These are phyloP conservation scores for Fusarium pininemorale DNA, from an alignment of 2,329 filamentous ascomycete species.

Conservation along the genomic window DNA sequence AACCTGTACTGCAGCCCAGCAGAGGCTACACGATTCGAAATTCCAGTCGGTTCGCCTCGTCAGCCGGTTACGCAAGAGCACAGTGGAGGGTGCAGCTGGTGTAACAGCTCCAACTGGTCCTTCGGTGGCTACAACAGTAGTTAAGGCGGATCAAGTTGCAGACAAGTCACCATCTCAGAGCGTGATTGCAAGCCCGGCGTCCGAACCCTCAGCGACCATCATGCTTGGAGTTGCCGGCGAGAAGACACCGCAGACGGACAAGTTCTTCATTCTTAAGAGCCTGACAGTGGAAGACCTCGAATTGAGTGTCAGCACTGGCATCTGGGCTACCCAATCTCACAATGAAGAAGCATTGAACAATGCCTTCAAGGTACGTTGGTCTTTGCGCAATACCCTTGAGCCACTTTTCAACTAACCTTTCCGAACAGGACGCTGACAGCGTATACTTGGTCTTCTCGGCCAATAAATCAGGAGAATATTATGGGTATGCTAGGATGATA, in stretches of 20 bases:
- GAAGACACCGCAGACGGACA: slow-evolving; percentile 62
- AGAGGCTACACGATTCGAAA: slow-evolving; percentile 87
- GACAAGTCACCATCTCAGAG: slow-evolving; percentile 10
- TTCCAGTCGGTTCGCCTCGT: slow-evolving; percentile 89
- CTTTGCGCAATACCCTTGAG: not conserved
- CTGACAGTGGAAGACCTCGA: slow-evolving; percentile 91
- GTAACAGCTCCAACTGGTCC: slow-evolving; percentile 65
- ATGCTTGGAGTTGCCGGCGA: slow-evolving; percentile 13
- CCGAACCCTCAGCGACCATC: not conserved
- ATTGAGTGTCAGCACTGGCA: slow-evolving; percentile 83
- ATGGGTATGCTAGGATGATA: slow-evolving; percentile 90
- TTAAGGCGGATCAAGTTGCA: slow-evolving; percentile 16
- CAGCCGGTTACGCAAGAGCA: slow-evolving; percentile 76
- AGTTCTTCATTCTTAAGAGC: slow-evolving; percentile 93
- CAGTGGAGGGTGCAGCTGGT: slow-evolving; percentile 56
- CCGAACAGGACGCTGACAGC: slow-evolving; percentile 74
- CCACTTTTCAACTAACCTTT: not conserved
- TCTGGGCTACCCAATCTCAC: slow-evolving; percentile 95
- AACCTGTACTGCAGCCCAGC: slow-evolving; percentile 79
- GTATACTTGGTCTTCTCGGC: slow-evolving; percentile 95
- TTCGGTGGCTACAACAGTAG: slow-evolving; percentile 51
- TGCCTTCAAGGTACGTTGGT: slow-evolving; percentile 75
- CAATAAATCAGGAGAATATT: slow-evolving; percentile 97
- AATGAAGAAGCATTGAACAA: slow-evolving; percentile 87
- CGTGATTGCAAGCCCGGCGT: not conserved